Evolutionary conservation across 345 rosid genomes (phyloP).

Genomic region (Barbarea vulgaris): DNA sequence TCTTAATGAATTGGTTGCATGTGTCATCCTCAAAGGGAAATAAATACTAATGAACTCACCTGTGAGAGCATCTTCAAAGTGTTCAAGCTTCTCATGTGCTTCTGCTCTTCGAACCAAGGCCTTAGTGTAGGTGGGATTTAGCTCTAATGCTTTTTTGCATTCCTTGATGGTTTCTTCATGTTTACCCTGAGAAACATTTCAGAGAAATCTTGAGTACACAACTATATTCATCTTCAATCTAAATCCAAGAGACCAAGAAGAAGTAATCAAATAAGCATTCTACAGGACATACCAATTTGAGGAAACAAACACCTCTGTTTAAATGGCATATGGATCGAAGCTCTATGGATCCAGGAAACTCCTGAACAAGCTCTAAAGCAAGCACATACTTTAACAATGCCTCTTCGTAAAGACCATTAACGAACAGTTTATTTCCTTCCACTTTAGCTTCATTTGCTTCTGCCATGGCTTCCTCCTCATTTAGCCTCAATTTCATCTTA

Average conservation of each 20-base stretch:
- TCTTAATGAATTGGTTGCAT: not conserved
- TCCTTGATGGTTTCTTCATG: conserved; percentile 79
- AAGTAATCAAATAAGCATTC: not conserved
- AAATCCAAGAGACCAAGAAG: conserved; percentile 4
- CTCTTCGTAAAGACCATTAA: conserved; percentile 69
- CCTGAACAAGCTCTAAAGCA: conserved; percentile 59
- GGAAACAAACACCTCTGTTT: conserved; percentile 78
- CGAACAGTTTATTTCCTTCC: conserved; percentile 82
- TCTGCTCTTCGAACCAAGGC: conserved; percentile 81
- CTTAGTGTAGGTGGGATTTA: conserved; percentile 77
- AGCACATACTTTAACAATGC: conserved; percentile 67
- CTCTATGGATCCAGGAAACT: conserved; percentile 49
- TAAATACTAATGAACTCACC: conserved; percentile 49
- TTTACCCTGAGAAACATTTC: conserved; percentile 53
- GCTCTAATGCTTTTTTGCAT: conserved; percentile 78
- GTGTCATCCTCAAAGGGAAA: not conserved
- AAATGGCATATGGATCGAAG: conserved; percentile 74
- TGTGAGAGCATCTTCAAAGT: conserved; percentile 82
- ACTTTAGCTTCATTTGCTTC: conserved; percentile 75
- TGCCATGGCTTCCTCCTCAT: conserved; percentile 53
- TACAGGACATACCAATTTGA: conserved; percentile 63
- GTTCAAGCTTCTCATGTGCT: conserved; percentile 86
- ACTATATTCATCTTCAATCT: not conserved
- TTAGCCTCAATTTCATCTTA: not conserved
- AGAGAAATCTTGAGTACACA: conserved; percentile 12